Evolutionary conservation across 768 basidiomycete genomes (phyloP), one percentile per base, ranked within the genome.

Genomic region (Tremella yokohamensis): DNA sequence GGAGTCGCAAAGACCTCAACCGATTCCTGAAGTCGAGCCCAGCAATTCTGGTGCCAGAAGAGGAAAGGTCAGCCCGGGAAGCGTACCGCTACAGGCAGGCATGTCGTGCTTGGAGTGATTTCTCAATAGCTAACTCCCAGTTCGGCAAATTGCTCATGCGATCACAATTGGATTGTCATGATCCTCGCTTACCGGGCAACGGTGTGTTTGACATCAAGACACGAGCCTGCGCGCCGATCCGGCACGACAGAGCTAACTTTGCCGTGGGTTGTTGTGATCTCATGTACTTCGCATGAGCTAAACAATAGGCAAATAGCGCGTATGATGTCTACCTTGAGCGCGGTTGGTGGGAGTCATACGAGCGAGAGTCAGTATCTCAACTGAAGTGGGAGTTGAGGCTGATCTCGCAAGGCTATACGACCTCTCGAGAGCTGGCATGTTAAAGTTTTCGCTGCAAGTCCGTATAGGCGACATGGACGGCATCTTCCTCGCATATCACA

Each of bases 401-500:
- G 6, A 38, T 48, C 11, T 40, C 8, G 25, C 19, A 26, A 16
- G 25, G 7, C 42, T 62, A 16, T 96, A 91, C 74, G 94, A 99
- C 70, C 83, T 99, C 40, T 85, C 93, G 65, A 84, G 94, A 3
- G 87, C 90, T 13, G 93, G 90, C 0, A 94, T 97, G 79, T 81
- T 99, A 54, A 97, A 97, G 79, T 97, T 90, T 75, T 91, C 89
- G 63, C 87, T 98, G 79, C 94, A 99, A 81, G 93, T 84, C 1
- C 86, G 94, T 3, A 98, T 99, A 60, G 94, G 94, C 8, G 85
- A 87, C 70, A 98, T 98, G 94, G 92, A 96, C 69, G 94, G 94
- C 15, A 87, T 97, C 8, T 76, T 79, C 48, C 57, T 77, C 44
- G 79, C 78, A 0, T 79, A 78, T 63, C 79, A 80, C 66, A 96